Percentiles rank a stretch among this genome's conserved stretches.
phyloP scores from a whole-genome alignment of 2,329 filamentous ascomycete species.

The Trichocomaceae sp. region DNA sequence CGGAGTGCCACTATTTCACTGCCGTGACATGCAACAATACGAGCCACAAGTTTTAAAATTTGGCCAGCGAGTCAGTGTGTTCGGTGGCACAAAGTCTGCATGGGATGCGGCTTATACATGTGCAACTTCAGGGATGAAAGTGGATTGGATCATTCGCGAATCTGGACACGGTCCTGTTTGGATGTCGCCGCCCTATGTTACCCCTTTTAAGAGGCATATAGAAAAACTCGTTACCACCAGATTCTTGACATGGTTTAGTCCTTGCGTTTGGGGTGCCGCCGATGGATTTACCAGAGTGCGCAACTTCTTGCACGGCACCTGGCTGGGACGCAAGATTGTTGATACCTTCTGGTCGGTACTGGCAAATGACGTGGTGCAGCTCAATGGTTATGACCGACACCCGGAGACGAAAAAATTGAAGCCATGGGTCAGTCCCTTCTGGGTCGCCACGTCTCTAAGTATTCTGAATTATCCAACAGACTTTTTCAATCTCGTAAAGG shows the following conservation, averaged over 20 bases:
- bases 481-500: constrained; percentile 51
- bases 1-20: constrained; percentile 51
- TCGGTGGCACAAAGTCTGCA: constrained; percentile 57
- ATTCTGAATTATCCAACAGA: constrained; percentile 56
- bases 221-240: constrained; percentile 63
- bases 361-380: constrained; percentile 42
- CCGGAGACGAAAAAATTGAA: constrained; percentile 41
- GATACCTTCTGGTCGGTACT: constrained; percentile 50
- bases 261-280: constrained; percentile 64
- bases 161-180: constrained; percentile 37
- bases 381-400: constrained; percentile 42
- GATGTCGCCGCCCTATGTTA: constrained; percentile 50
- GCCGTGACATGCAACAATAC: constrained; percentile 45
- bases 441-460: constrained; percentile 51
- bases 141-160: constrained; percentile 38
- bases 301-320: constrained; percentile 46
- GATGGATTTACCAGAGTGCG: constrained; percentile 50
- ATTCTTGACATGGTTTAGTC: constrained; percentile 66
- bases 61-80: constrained; percentile 38
- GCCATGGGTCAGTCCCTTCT: constrained; percentile 44
- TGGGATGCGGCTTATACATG: constrained; percentile 58
- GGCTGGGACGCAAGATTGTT: constrained; percentile 44
- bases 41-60: constrained; percentile 26
- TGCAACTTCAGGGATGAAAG: constrained; percentile 46
- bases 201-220: constrained; percentile 60